Base-by-base conservation (phyloP, 129 eudicot genomes). In the Chrysanthemum lavandulifolium region DNA sequence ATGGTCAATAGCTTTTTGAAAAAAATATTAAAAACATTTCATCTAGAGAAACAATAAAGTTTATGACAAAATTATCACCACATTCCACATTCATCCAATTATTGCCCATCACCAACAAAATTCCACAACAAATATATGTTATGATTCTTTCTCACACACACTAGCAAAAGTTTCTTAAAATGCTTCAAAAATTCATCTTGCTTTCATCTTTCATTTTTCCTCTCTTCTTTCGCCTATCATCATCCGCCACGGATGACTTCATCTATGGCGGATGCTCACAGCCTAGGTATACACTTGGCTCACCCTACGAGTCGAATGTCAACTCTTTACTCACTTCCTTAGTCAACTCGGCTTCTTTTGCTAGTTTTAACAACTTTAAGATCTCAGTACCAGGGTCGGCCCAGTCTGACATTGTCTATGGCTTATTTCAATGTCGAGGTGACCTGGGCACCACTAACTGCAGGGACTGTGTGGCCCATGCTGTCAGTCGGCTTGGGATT, bases 371-470 rank as follows among this genome's bases (percentile, higher is more conserved):
- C 79, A 84, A 76, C 75, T 84, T 86, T 78, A 91, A 86, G 14
- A 84, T 86, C 55, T 89, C 91, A n/a, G 87, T 90, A 65, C 86
- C 91, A 0, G 94, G 87, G 23, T 83, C 97, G 63, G 74, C 82
- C 43, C 81, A 82, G 43, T 54, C 73, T 53, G 97, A 86, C 85
- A 64, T 79, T 45, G 81, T 91, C 43, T 88, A 91, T 77, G 92
- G 92, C 55, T 81, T 91, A 12, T 91, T 74, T 66, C 97, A 91
- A 40, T 91, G 97, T 69, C 86, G 92, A 23, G 95, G 95, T 13
- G 96, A 88, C 82, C 80, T 91, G 10, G 50, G 67, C 19, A 76
- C 36, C 70, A 63, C 90, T 1, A 82, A 68, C 60, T 91, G 97
- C 63, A 75, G 71, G 66, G 71, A 74, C 31, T 91, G 97, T 52